Evolutionary conservation across 176 grass and related monocot species (phyloP).

Genomic region (Eragrostis curvula): DNA sequence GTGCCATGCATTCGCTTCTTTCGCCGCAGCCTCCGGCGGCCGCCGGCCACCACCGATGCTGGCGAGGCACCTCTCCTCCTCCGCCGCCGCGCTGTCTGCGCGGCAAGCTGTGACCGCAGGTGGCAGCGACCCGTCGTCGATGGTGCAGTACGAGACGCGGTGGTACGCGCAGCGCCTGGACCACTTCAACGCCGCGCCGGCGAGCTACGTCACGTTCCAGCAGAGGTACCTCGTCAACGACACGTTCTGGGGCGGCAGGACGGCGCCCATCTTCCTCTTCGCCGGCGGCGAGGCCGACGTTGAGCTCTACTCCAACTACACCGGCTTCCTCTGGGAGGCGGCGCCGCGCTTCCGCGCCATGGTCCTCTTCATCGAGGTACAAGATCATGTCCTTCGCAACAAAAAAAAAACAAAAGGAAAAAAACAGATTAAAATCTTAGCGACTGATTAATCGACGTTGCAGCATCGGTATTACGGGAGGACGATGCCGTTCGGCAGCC

Average conservation of each 20-base stretch:
- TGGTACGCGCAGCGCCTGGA: constrained; percentile 61
- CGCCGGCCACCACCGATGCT: background rate
- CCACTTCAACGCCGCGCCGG: constrained; percentile 62
- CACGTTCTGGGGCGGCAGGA: constrained; percentile 52
- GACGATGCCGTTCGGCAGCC: constrained; percentile 54
- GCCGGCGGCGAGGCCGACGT: constrained; percentile 56
- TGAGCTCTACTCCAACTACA: constrained; percentile 55
- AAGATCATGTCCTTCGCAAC: too few species aligned
- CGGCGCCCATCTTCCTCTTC: constrained; percentile 61
- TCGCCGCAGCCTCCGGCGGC: background rate
- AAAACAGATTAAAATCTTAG: too few species aligned
- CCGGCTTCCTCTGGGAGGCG: constrained; percentile 61
- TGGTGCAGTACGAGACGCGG: constrained; percentile 55
- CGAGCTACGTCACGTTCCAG: constrained; percentile 52
- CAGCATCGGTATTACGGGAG: constrained; percentile 74
- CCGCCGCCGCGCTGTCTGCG: background rate
- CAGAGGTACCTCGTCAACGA: constrained; percentile 67
- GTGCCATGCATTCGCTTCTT: background rate
- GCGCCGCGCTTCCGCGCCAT: constrained; percentile 58
- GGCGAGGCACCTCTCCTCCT: background rate
- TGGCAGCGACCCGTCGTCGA: background rate
- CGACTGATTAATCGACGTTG: background rate
- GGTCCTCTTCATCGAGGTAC: constrained; percentile 75
- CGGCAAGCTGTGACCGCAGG: background rate
- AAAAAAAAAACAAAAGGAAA: too few species aligned